phyloP scores from a whole-genome alignment of 2,329 filamentous ascomycete genomes.

The Corynespora cassiicola region DNA sequence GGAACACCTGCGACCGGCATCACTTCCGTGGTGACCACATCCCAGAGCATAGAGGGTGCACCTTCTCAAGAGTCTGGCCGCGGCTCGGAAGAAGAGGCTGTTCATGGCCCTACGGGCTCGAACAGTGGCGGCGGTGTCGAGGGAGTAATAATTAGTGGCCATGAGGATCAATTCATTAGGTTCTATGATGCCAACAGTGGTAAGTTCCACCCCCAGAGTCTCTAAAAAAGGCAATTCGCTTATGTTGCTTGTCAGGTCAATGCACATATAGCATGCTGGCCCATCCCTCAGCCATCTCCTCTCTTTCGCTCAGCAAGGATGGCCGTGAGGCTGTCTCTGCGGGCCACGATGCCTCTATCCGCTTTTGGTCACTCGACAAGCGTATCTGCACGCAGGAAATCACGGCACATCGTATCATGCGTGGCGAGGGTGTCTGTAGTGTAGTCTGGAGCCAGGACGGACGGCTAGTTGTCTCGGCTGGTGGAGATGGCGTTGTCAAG shows the following conservation, averaged over 20 bases:
- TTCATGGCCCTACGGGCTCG: conserved; percentile 82
- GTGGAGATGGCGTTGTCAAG: conserved; percentile 95
- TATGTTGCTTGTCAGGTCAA: conserved; percentile 72
- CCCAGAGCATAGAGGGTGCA: conserved; percentile 75
- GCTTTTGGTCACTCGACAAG: conserved; percentile 98
- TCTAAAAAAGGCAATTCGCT: conserved; percentile 1
- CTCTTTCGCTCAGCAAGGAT: conserved; percentile 89
- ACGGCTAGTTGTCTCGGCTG: conserved; percentile 90
- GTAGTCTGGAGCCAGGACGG: conserved; percentile 97
- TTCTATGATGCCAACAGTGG: conserved; percentile 99
- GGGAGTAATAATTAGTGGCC: conserved; percentile 92
- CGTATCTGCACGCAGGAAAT: conserved; percentile 95
- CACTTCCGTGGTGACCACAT: conserved; percentile 89
- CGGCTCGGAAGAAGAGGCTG: conserved; percentile 74
- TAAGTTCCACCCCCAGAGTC: conserved; percentile 61
- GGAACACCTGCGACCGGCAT: conserved; percentile 82
- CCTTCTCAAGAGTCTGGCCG: conserved; percentile 64
- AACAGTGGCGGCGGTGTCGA: conserved; percentile 77
- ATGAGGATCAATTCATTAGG: conserved; percentile 93
- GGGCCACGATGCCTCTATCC: conserved; percentile 91
- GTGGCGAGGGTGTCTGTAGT: conserved; percentile 91
- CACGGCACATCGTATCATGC: conserved; percentile 90
- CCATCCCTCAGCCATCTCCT: conserved; percentile 90
- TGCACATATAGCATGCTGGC: conserved; percentile 99
- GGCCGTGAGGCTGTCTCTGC: conserved; percentile 93